These are phyloP conservation scores for Colletotrichum scovillei DNA, from an alignment of 2,329 filamentous ascomycete species.

Conservation along the genomic window DNA sequence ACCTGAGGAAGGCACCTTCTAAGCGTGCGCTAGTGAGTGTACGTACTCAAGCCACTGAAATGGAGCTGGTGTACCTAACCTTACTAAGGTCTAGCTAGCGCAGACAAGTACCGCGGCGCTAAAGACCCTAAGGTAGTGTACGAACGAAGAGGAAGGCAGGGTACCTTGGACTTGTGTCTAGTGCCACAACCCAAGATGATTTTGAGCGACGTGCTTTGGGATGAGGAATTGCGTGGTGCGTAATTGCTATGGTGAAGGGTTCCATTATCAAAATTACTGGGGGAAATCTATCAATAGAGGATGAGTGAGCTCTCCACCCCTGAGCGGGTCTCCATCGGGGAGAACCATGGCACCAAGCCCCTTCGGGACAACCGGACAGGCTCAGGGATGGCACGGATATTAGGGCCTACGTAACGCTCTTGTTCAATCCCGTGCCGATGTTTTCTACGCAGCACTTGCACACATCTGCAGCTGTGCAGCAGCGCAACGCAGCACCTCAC, in stretches of 20 bases:
- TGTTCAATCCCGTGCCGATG: background rate
- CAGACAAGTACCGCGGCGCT: conserved; percentile 1
- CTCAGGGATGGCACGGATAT: conserved; percentile 28
- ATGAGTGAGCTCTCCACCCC: background rate
- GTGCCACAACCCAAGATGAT: background rate
- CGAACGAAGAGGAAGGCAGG: no score
- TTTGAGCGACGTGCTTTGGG: background rate
- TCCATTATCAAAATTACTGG: conserved; percentile 11
- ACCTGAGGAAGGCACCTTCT: no score
- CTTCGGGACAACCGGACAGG: conserved; percentile 16
- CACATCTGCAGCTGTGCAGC: background rate
- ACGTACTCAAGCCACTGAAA: background rate
- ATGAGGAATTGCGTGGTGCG: conserved; percentile 5
- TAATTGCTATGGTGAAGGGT: conserved; percentile 17
- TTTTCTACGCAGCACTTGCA: background rate
- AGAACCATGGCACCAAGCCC: background rate
- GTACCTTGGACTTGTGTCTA: background rate
- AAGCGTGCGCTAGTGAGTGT: background rate
- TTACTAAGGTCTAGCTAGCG: background rate
- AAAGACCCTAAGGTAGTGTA: background rate
- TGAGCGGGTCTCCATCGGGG: conserved; percentile 3
- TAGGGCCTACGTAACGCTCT: conserved; percentile 30
- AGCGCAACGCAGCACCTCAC: no score
- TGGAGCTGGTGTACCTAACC: background rate
- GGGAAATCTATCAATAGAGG: conserved; percentile 23